Conservation (phyloP, 495 filamentous ascomycete species). For the Talaromyces liani region DNA sequence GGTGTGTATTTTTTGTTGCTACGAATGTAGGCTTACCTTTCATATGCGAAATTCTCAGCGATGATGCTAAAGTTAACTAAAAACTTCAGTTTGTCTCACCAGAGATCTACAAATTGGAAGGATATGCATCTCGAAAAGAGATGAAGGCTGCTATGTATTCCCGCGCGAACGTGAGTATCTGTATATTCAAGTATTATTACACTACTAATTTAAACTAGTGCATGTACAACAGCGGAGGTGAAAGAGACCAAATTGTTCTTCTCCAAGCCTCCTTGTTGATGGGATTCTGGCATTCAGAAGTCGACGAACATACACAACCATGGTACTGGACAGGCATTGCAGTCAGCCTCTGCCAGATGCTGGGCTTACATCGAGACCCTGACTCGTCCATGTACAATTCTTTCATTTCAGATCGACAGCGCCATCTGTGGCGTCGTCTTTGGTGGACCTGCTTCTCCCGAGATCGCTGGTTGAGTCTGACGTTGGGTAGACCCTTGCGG, state of each 20-base stretch:
- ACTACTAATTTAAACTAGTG: slow-evolving; percentile 19
- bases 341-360: slow-evolving; percentile 25
- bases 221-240: slow-evolving; percentile 26
- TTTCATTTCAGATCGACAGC: slow-evolving; percentile 18
- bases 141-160: slow-evolving; percentile 34
- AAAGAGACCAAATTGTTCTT: slow-evolving; percentile 27
- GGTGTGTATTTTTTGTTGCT: slow-evolving; percentile 36
- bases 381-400: slow-evolving; percentile 13
- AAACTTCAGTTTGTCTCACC: slow-evolving; percentile 19
- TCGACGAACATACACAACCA: slow-evolving; percentile 25
- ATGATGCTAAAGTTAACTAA: background rate
- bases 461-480: slow-evolving; percentile 33
- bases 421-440: slow-evolving; percentile 28
- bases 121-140: slow-evolving; percentile 24
- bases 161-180: slow-evolving; percentile 24
- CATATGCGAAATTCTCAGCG: too few relatives aligned
- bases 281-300: slow-evolving; percentile 33
- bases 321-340: slow-evolving; percentile 34
- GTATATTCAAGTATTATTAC: background rate
- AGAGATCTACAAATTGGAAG: slow-evolving; percentile 19
- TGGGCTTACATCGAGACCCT: slow-evolving; percentile 26
- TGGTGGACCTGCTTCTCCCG: slow-evolving; percentile 34
- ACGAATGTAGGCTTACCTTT: slow-evolving; percentile 20
- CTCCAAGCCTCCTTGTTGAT: slow-evolving; percentile 31
- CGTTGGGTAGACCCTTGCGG: slow-evolving; percentile 25